A percentile compares a stretch with the other conserved stretches of the same genome.
Conservation (phyloP, 495 filamentous ascomycete species). For the Xanthoparmelia taractica region DNA sequence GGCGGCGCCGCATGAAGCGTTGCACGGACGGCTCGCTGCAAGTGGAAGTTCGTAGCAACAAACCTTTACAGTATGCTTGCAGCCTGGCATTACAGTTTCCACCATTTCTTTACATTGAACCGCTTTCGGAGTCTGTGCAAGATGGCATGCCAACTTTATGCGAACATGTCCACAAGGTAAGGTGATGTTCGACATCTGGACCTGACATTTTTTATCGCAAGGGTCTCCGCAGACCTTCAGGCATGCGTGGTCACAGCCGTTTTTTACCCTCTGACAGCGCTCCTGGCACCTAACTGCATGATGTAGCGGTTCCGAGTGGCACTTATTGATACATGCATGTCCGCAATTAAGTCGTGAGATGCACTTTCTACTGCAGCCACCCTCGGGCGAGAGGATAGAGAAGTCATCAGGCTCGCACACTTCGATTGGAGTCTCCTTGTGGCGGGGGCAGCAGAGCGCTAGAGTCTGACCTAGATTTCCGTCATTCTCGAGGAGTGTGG, state of each 20-base stretch:
- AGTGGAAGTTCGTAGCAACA: slow-evolving; percentile 44
- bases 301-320: slow-evolving; percentile 63
- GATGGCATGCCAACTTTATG: slow-evolving; percentile 44
- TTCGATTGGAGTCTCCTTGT: slow-evolving; percentile 50
- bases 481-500: slow-evolving; percentile 43
- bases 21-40: slow-evolving; percentile 37
- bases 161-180: slow-evolving; percentile 55
- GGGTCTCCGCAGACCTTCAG: slow-evolving; percentile 51
- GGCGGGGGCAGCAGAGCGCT: slow-evolving; percentile 59
- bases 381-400: slow-evolving; percentile 53
- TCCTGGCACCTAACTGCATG: slow-evolving; percentile 54
- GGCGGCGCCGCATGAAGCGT: slow-evolving; percentile 35
- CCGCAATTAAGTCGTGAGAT: slow-evolving; percentile 57
- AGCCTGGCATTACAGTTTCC: slow-evolving; percentile 41
- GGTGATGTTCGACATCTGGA: slow-evolving; percentile 34
- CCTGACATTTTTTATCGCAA: slow-evolving; percentile 44
- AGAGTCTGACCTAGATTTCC: slow-evolving; percentile 49
- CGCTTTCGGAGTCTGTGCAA: slow-evolving; percentile 35
- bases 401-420: slow-evolving; percentile 60
- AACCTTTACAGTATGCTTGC: slow-evolving; percentile 46
- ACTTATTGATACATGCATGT: slow-evolving; percentile 60
- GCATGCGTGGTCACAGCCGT: slow-evolving; percentile 56
- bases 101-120: slow-evolving; percentile 38
- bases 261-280: slow-evolving; percentile 48
- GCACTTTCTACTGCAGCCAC: slow-evolving; percentile 59